These are phyloP conservation scores for Plasmodium gallinaceum DNA, from an alignment of 169 alveolate genomes.

Conservation along the genomic window DNA sequence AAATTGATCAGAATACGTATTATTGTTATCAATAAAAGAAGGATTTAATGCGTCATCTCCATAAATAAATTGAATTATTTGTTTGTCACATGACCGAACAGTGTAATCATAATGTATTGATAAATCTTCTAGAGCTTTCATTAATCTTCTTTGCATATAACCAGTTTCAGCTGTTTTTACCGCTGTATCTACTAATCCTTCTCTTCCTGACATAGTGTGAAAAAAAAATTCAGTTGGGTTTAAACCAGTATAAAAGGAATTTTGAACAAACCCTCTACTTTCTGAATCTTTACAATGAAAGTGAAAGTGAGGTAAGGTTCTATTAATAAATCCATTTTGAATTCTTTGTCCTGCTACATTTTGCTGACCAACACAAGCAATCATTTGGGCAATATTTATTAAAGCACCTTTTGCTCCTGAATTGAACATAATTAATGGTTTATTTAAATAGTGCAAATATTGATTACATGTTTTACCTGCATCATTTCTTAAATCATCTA, in stretches of 20 bases:
- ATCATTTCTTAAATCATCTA: conserved; percentile 94
- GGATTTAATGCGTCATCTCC: conserved; percentile 99
- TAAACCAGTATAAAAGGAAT: conserved; percentile 95
- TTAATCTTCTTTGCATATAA: conserved; percentile 98
- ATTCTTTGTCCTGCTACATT: conserved; percentile 95
- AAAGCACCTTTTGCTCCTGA: conserved; percentile 99
- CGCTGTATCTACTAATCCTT: conserved; percentile 99
- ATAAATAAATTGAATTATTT: conserved; percentile 96
- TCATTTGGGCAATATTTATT: conserved; percentile 98
- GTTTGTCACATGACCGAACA: conserved; percentile 96
- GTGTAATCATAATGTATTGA: conserved; percentile 96
- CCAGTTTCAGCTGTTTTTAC: conserved; percentile 99
- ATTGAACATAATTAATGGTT: conserved; percentile 97
- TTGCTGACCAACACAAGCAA: conserved; percentile 99
- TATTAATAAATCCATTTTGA: conserved; percentile 96
- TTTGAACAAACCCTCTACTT: conserved; percentile 98
- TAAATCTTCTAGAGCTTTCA: conserved; percentile 98
- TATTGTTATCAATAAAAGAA: conserved; percentile 72
- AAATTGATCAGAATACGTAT: conserved; percentile 45
- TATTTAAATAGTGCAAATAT: conserved; percentile 92
- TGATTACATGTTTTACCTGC: conserved; percentile 94
- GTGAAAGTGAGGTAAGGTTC: conserved; percentile 98
- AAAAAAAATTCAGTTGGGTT: conserved; percentile 98
- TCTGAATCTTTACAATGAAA: conserved; percentile 93
- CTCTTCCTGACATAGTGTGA: conserved; percentile 99